Evolutionary conservation across 805 yeast species (phyloP).

Genomic region (Debaryomyces prosopidis): DNA sequence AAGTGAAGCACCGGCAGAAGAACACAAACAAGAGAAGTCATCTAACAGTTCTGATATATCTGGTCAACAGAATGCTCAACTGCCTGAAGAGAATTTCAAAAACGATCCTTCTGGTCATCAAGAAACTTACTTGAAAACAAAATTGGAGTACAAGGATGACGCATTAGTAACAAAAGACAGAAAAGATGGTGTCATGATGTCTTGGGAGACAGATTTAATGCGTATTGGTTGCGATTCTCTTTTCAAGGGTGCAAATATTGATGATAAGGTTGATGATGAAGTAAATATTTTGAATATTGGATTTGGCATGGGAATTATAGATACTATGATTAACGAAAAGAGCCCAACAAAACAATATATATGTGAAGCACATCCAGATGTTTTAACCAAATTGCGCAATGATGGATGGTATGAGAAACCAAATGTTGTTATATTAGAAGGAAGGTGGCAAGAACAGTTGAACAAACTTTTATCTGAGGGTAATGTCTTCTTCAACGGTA

Average conservation of each 20-base stretch:
- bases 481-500: constrained; percentile 82
- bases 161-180: constrained; percentile 72
- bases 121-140: constrained; percentile 60
- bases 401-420: constrained; percentile 84
- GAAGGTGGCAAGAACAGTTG: constrained; percentile 90
- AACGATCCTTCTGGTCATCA: constrained; percentile 65
- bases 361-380: constrained; percentile 95
- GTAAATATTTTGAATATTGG: constrained; percentile 77
- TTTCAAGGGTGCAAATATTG: constrained; percentile 45
- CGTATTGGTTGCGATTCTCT: constrained; percentile 72
- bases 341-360: constrained; percentile 76
- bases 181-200: constrained; percentile 96
- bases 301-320: constrained; percentile 97
- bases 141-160: constrained; percentile 65
- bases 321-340: constrained; percentile 63
- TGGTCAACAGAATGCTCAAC: neutral
- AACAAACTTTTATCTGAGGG: constrained; percentile 60
- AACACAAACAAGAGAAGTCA: constrained; percentile 21
- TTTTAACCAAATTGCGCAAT: constrained; percentile 58
- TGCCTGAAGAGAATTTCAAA: constrained; percentile 8
- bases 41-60: neutral
- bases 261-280: constrained; percentile 34
- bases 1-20: constrained; percentile 17
- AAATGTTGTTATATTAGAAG: constrained; percentile 73
- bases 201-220: constrained; percentile 90